Evolutionary conservation across 345 rosid genomes (phyloP).

Genomic region (Diplotaxis tenuifolia): DNA sequence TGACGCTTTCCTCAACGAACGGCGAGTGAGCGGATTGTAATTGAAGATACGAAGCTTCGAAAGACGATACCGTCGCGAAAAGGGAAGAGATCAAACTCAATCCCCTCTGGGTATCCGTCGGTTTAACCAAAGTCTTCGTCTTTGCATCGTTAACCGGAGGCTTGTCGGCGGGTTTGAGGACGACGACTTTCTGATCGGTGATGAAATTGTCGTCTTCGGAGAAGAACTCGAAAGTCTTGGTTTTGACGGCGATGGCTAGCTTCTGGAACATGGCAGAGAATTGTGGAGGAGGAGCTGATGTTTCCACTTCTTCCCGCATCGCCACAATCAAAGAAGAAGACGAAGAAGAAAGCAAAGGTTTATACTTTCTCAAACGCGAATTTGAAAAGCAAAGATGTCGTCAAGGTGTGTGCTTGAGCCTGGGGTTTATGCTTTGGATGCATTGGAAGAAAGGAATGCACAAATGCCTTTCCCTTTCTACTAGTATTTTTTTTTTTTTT

Average conservation of each 20-base stretch:
- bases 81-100: constrained; percentile 63
- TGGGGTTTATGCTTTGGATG: constrained; percentile 37
- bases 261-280: constrained; percentile 92
- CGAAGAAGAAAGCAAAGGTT: not conserved
- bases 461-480: constrained; percentile 16
- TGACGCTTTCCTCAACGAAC: constrained; percentile 55
- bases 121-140: constrained; percentile 11
- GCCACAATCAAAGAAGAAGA: not conserved
- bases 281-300: constrained; percentile 54
- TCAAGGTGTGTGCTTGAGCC: not conserved
- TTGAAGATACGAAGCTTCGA: constrained; percentile 88
- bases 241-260: constrained; percentile 86
- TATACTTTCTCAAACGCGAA: not conserved
- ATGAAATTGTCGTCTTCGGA: constrained; percentile 78
- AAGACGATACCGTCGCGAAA: constrained; percentile 69
- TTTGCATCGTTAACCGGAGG: constrained; percentile 32
- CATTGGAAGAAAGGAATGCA: constrained; percentile 58
- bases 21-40: constrained; percentile 85
- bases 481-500: not conserved
- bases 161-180: constrained; percentile 75
- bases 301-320: constrained; percentile 53
- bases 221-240: constrained; percentile 90
- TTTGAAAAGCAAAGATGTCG: not conserved
- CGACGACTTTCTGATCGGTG: constrained; percentile 87
- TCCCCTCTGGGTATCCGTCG: constrained; percentile 45